Conservation (phyloP, 139 green algal species). For the Chlamydomonas asymmetrica region DNA sequence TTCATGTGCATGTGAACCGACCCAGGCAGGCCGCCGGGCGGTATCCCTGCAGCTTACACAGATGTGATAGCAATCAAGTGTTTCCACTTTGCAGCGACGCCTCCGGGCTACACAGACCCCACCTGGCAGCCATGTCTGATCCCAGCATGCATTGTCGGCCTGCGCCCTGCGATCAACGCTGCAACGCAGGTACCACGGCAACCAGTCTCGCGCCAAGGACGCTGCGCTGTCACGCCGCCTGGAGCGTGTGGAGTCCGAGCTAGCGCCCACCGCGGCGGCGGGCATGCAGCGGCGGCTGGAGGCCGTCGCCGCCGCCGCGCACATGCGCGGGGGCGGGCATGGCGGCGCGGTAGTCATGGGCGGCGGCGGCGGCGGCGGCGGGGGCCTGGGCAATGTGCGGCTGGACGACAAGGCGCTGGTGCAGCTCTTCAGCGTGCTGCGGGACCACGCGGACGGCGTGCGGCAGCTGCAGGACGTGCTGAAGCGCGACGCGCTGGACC, state of each 20-base stretch:
- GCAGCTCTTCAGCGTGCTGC: constrained; percentile 30
- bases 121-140: no score
- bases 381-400: neutral
- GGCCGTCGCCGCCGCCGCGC: constrained; percentile 18
- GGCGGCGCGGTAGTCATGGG: no score
- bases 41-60: no score
- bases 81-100: no score
- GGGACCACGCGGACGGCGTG: constrained; percentile 35
- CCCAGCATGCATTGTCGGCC: neutral
- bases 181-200: constrained; percentile 35
- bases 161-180: neutral
- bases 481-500: constrained; percentile 30
- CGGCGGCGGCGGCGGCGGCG: neutral
- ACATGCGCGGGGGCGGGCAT: constrained; percentile 21
- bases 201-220: constrained; percentile 41
- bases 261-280: constrained; percentile 25
- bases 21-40: no score
- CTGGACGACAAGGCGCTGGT: constrained; percentile 25
- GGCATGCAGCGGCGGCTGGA: constrained; percentile 28
- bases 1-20: no score
- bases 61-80: no score
- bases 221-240: constrained; percentile 27
- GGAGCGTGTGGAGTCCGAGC: constrained; percentile 28
- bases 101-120: no score
- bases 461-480: constrained; percentile 39